phyloP scores from a whole-genome alignment of 768 basidiomycete species.

The Mycena maculata region DNA sequence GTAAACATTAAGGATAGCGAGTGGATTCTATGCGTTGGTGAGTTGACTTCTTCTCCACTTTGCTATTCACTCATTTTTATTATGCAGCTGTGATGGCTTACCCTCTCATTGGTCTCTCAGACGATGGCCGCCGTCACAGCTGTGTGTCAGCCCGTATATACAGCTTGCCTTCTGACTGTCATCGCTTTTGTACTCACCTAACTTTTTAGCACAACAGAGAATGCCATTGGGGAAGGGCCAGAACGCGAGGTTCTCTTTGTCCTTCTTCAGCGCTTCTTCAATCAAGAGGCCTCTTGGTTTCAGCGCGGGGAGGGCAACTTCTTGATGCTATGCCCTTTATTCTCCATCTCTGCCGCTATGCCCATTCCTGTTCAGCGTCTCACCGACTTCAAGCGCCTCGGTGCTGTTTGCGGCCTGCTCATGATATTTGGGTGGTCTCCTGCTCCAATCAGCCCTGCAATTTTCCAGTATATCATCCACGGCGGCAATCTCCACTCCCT shows the following conservation, averaged over 20 bases:
- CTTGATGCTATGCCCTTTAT: not conserved
- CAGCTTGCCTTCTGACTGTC: not conserved
- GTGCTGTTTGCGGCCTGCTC: not conserved
- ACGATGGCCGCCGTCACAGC: not conserved
- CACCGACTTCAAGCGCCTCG: not conserved
- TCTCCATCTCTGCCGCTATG: not conserved
- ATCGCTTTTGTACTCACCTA: no score
- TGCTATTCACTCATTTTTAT: no score
- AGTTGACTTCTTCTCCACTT: not conserved
- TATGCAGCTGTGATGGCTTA: not conserved
- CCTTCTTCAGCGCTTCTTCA: not conserved
- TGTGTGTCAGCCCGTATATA: not conserved
- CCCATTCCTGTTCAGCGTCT: not conserved
- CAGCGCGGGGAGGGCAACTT: not conserved
- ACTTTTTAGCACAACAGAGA: not conserved
- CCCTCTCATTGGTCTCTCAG: not conserved
- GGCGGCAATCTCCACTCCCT: not conserved
- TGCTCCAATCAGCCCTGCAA: not conserved
- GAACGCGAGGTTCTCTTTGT: not conserved
- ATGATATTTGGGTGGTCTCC: not conserved
- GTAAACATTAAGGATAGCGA: not conserved
- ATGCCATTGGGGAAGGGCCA: not conserved
- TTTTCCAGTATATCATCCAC: slow-evolving; percentile 5
- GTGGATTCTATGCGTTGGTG: not conserved
- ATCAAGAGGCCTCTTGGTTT: not conserved